Evolutionary conservation across 768 basidiomycete species (phyloP).

Genomic region (Lyophyllum shimeji): DNA sequence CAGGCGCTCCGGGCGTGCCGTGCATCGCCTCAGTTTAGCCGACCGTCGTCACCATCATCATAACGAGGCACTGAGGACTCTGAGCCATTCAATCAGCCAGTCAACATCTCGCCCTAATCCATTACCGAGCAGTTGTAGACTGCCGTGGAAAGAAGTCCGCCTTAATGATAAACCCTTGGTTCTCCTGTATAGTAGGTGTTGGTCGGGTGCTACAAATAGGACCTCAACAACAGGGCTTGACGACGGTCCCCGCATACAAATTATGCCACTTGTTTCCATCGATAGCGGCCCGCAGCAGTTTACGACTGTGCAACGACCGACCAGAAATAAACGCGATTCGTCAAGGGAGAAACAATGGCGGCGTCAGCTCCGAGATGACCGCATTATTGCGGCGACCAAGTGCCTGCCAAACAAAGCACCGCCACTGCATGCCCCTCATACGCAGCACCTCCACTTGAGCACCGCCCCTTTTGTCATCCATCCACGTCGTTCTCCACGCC

Average conservation of each 20-base stretch:
- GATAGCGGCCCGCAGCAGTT: background rate
- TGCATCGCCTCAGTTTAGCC: too few relatives aligned
- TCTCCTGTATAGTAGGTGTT: too few relatives aligned
- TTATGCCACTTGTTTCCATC: background rate
- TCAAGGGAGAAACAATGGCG: background rate
- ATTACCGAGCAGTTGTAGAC: too few relatives aligned
- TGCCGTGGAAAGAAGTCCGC: too few relatives aligned
- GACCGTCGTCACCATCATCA: too few relatives aligned
- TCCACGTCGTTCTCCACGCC: conserved; percentile 8
- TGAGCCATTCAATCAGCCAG: too few relatives aligned
- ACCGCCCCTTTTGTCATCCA: conserved; percentile 6
- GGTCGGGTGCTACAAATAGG: background rate
- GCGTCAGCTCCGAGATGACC: background rate
- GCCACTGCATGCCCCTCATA: conserved; percentile 7
- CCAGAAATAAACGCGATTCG: too few relatives aligned
- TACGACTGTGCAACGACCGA: background rate
- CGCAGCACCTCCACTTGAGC: conserved; percentile 11
- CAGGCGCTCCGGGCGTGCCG: too few relatives aligned
- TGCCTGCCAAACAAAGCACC: conserved; percentile 15
- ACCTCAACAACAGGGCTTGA: background rate
- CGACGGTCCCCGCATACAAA: background rate
- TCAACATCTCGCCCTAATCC: too few relatives aligned
- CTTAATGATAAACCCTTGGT: too few relatives aligned
- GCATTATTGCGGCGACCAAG: background rate
- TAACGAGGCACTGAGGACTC: too few relatives aligned